Evolutionary conservation across 352 stramenopile species (phyloP).

Genomic region (Pythium plurisporium): DNA sequence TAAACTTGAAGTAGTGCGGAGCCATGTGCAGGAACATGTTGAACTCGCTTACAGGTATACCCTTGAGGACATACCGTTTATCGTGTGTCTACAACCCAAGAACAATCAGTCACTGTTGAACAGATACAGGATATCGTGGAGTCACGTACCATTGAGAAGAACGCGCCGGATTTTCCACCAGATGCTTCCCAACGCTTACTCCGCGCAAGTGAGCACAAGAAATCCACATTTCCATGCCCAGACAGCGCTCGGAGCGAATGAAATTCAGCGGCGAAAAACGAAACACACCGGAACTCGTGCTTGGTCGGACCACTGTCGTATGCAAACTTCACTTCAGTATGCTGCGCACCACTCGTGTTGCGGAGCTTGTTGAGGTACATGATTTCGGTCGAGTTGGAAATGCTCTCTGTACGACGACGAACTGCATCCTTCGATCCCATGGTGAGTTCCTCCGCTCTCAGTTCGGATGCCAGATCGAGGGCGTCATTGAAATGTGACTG

Average conservation of each 20-base stretch:
- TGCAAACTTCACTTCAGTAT: slow-evolving; percentile 77
- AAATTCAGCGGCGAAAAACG: slow-evolving; percentile 82
- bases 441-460: slow-evolving; percentile 28
- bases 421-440: slow-evolving; percentile 5
- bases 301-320: slow-evolving; percentile 45
- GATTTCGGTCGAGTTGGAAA: slow-evolving; percentile 34
- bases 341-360: slow-evolving; percentile 52
- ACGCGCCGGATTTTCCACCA: slow-evolving; percentile 82
- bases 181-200: slow-evolving; percentile 72
- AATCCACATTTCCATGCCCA: slow-evolving; percentile 63
- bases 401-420: slow-evolving; percentile 10
- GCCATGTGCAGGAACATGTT: slow-evolving; percentile 91
- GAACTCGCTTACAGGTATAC: slow-evolving; percentile 82
- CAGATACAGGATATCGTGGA: no score
- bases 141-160: slow-evolving; percentile 81
- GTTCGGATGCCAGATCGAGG: slow-evolving; percentile 47
- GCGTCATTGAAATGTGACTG: slow-evolving; percentile 53
- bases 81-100: slow-evolving; percentile 48
- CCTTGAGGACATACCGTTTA: slow-evolving; percentile 82
- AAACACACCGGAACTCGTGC: slow-evolving; percentile 64
- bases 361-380: slow-evolving; percentile 71
- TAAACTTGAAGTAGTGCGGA: slow-evolving; percentile 85
- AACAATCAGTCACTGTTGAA: slow-evolving; percentile 11
- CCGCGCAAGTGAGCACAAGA: slow-evolving; percentile 77
- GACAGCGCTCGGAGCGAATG: slow-evolving; percentile 68